Conservation (phyloP, 2,329 filamentous ascomycete species). For the Penicillium sp. region DNA sequence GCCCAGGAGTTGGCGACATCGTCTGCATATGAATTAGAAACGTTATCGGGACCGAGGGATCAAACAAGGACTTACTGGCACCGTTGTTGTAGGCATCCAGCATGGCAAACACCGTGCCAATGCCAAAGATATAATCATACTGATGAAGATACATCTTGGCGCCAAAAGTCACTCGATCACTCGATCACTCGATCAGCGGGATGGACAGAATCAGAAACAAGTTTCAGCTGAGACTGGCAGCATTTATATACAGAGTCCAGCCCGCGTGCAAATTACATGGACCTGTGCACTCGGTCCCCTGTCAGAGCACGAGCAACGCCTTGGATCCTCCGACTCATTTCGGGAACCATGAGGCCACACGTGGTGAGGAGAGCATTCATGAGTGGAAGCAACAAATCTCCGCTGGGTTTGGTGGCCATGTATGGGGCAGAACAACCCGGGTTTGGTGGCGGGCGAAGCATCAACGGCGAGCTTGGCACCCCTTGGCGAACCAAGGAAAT, state of each 20-base stretch:
- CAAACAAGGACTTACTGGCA: constrained; percentile 68
- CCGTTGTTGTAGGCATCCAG: constrained; percentile 75
- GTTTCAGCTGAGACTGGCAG: no score
- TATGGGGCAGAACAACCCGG: no score
- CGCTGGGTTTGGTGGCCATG: no score
- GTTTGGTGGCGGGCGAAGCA: constrained; percentile 6
- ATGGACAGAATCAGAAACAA: not conserved
- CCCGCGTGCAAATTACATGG: no score
- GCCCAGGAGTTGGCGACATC: constrained; percentile 83
- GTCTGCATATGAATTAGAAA: constrained; percentile 35
- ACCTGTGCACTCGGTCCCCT: no score
- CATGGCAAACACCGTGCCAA: constrained; percentile 69
- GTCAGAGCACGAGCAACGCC: no score
- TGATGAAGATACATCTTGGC: constrained; percentile 54
- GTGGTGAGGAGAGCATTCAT: no score
- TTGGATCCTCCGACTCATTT: no score
- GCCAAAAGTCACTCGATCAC: constrained; percentile 1
- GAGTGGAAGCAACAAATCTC: no score
- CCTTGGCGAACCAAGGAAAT: constrained; percentile 14
- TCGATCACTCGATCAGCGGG: not conserved
- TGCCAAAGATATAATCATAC: constrained; percentile 67
- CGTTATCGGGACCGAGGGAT: no score
- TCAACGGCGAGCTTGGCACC: constrained; percentile 16
- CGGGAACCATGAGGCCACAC: no score
- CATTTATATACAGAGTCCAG: no score